Evolutionary conservation across 208 protist species (phyloP).

Genomic region (Trypanosoma vivax): DNA sequence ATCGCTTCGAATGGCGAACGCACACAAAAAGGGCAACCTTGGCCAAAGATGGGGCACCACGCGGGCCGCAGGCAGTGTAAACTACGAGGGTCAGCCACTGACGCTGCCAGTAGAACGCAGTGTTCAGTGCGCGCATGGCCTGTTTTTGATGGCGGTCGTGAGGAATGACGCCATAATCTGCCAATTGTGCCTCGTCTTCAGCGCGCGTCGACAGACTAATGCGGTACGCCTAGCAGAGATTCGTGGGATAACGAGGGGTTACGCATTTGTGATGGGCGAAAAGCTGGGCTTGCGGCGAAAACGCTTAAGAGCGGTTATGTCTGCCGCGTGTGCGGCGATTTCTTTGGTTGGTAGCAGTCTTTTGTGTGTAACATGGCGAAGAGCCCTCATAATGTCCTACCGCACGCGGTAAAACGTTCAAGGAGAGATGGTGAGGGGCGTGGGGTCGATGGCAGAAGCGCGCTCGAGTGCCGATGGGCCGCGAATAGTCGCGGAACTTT

Average conservation of each 20-base stretch:
- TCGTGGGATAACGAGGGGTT: neutral
- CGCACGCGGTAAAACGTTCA: neutral
- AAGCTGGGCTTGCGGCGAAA: neutral
- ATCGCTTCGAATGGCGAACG: neutral
- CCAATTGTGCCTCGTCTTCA: neutral
- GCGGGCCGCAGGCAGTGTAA: neutral
- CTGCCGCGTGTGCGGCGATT: neutral
- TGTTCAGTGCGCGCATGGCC: neutral
- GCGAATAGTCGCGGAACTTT: neutral
- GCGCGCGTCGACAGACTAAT: neutral
- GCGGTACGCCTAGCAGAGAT: neutral
- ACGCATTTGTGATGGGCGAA: neutral
- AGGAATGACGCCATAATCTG: neutral
- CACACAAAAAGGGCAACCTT: neutral
- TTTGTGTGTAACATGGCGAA: neutral
- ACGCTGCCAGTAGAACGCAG: neutral
- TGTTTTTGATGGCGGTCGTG: neutral
- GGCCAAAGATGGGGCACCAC: neutral
- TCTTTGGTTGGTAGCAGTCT: neutral
- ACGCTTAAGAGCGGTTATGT: neutral
- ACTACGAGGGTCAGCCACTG: neutral
- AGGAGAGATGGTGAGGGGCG: neutral
- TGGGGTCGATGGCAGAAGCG: neutral
- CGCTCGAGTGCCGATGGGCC: neutral
- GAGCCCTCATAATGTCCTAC: neutral